Evolutionary conservation across 441 rosid species (phyloP).

Genomic region (Syzygium malaccense): DNA sequence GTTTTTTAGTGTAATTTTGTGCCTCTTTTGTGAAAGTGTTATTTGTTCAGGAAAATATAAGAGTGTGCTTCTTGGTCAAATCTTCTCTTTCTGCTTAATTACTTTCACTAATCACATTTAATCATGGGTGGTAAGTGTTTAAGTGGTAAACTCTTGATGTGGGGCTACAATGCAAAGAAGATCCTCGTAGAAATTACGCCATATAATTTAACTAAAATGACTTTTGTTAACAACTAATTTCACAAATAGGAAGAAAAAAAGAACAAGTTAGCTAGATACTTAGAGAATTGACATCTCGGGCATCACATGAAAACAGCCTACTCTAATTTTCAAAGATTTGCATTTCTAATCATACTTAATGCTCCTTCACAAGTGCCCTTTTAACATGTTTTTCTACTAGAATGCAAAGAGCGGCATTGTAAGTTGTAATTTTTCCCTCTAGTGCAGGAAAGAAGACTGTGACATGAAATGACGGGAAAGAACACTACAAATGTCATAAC

Average conservation of each 20-base stretch:
- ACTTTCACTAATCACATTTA: too few relatives aligned
- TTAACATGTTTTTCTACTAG: not conserved
- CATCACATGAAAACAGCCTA: not conserved
- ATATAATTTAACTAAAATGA: not conserved
- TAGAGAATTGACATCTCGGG: not conserved
- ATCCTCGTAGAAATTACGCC: not conserved
- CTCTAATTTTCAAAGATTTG: not conserved
- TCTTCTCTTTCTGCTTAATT: not conserved
- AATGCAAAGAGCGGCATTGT: not conserved
- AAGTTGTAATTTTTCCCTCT: not conserved
- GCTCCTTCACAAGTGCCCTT: not conserved
- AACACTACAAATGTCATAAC: too few relatives aligned
- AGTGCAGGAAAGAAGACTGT: not conserved
- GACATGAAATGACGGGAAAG: not conserved
- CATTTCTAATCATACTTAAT: not conserved
- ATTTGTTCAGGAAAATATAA: not conserved
- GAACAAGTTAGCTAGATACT: not conserved
- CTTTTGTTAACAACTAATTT: not conserved
- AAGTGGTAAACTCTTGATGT: not conserved
- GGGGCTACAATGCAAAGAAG: not conserved
- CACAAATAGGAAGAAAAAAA: not conserved
- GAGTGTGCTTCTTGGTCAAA: not conserved
- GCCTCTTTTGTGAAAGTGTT: not conserved
- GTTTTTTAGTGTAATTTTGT: not conserved
- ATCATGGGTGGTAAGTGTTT: not conserved